Evolutionary conservation across 768 basidiomycete species (phyloP), one percentile per base, ranked within the genome.

Genomic region (Suillus tomentosus): DNA sequence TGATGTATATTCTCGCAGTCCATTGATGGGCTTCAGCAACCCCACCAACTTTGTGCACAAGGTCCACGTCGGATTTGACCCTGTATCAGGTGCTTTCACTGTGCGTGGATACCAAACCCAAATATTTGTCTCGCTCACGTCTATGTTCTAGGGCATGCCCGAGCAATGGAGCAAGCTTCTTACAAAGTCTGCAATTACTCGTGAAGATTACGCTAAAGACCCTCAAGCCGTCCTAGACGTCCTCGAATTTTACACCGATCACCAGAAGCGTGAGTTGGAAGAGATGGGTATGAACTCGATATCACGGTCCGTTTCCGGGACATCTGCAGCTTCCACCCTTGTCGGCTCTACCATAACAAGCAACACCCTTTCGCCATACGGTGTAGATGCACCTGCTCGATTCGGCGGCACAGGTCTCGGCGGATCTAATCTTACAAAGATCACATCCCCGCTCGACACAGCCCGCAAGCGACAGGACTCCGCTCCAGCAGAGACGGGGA

Each of bases 1-100:
- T 72, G 96, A 97, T 73, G 90, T 99, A 65, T 98, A 99, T 78
- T 87, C 86, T 6, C 86, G 95, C 55, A 94, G 92, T 71, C 95
- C 96, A 3, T 81, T 95, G 57, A 93, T 96, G 88, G 94, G 96
- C 34, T 92, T 96, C 51, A 90, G 90, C 74, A 91, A 91, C 68
- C 96, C 96, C 0, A 98, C 96, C 9, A 96, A 99, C 77, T 99
- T 99, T 73, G 94, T 98, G 0, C 96, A 99, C 80, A 95, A 98
- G 74, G 95, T 99, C 3, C 96, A 99, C 77, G 96, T 99, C 63
- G 96, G 95, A 3, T 98, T 96, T 70, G 96, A 99, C 78, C 93
- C 95, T 2, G 81, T 92, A 51, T 91, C 91, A 48, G 96, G 96
- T 13, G 94, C 89, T 17, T 99, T 99, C 76, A 98, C 96, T 17